Percentiles rank a stretch among this genome's conserved stretches.
phyloP scores from a whole-genome alignment of 257 asterid species.

The Scutellaria baicalensis region DNA sequence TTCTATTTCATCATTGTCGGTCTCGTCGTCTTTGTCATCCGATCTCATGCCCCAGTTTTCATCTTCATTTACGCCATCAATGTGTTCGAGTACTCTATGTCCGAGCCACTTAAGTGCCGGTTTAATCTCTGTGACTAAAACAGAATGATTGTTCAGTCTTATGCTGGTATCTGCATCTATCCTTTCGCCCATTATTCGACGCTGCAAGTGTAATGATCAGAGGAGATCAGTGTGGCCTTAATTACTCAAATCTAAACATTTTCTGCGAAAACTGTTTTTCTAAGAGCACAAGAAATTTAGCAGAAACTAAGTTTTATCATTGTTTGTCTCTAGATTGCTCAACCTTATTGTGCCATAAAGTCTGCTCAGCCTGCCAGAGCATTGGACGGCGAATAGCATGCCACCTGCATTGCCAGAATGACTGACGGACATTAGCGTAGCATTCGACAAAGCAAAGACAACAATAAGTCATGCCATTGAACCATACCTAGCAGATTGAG shows the following conservation, averaged over 20 bases:
- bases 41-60: slow-evolving; percentile 7
- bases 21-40: slow-evolving; percentile 22
- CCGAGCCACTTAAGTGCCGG: slow-evolving; percentile 72
- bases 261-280: neutral
- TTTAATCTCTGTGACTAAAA: slow-evolving; percentile 51
- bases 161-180: slow-evolving; percentile 14
- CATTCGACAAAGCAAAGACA: neutral
- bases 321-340: neutral
- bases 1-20: slow-evolving; percentile 68
- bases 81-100: slow-evolving; percentile 26
- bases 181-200: slow-evolving; percentile 42
- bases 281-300: neutral
- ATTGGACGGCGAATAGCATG: slow-evolving; percentile 88
- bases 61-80: slow-evolving; percentile 9
- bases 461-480: neutral
- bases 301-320: neutral
- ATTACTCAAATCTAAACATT: neutral
- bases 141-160: slow-evolving; percentile 26
- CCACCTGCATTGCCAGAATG: slow-evolving; percentile 63
- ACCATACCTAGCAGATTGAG: slow-evolving; percentile 66
- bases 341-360: slow-evolving; percentile 62
- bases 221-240: neutral
- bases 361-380: slow-evolving; percentile 83
- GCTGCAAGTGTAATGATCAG: slow-evolving; percentile 38
- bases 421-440: slow-evolving; percentile 4